Evolutionary conservation across 139 green algal species (phyloP).

Genomic region (Yamagishiella unicocca): DNA sequence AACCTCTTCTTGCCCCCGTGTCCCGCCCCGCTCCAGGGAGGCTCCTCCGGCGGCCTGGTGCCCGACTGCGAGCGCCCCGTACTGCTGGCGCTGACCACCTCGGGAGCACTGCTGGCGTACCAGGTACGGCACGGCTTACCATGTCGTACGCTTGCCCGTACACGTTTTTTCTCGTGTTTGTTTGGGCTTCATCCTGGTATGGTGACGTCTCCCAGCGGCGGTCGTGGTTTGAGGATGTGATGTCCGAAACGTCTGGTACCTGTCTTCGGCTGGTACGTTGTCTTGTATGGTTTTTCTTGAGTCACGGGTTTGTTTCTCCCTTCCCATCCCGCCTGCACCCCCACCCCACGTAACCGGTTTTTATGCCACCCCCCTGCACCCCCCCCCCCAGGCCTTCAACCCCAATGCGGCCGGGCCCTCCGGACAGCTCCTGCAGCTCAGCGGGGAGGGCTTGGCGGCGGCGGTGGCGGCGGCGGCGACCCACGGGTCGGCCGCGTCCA

Average conservation of each 20-base stretch:
- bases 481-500: not conserved
- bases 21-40: not conserved
- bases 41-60: not conserved
- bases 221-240: too few species aligned
- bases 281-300: too few species aligned
- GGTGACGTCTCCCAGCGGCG: too few species aligned
- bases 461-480: constrained; percentile 40
- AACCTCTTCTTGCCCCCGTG: too few species aligned
- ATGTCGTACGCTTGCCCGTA: too few species aligned
- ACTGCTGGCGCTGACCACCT: constrained; percentile 74
- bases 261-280: too few species aligned
- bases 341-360: too few species aligned
- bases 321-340: too few species aligned
- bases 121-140: constrained; percentile 38
- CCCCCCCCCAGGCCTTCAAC: constrained; percentile 50
- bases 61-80: constrained; percentile 67
- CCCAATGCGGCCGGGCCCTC: not conserved
- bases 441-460: not conserved
- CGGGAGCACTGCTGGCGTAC: constrained; percentile 80
- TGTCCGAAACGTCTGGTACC: too few species aligned
- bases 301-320: too few species aligned
- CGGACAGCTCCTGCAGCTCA: not conserved
- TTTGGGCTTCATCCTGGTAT: too few species aligned
- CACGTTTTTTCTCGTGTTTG: too few species aligned
- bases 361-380: not conserved